phyloP scores from a whole-genome alignment of 2,329 filamentous ascomycete genomes.

The Xylariomycetidae sp. region DNA sequence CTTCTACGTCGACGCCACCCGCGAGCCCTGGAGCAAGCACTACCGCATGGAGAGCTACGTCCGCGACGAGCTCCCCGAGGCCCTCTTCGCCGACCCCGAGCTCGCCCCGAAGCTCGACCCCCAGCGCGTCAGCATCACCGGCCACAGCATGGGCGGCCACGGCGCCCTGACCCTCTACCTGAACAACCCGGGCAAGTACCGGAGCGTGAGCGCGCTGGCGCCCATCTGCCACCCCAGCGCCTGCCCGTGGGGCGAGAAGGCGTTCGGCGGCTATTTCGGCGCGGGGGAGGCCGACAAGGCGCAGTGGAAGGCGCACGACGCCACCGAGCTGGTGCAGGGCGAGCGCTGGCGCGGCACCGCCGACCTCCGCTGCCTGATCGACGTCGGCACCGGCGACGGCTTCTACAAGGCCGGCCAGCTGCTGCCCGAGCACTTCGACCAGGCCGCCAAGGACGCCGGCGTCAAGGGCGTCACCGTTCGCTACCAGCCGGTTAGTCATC shows the following conservation, averaged over 20 bases:
- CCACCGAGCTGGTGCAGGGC: conserved; percentile 76
- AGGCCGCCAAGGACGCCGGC: conserved; percentile 70
- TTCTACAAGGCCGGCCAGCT: conserved; percentile 95
- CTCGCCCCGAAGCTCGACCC: conserved; percentile 69
- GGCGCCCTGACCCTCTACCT: conserved; percentile 89
- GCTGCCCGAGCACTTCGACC: conserved; percentile 85
- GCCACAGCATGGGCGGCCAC: conserved; percentile 96
- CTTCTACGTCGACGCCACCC: conserved; percentile 88
- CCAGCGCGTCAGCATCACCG: conserved; percentile 71
- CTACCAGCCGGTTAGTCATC: conserved; percentile 63
- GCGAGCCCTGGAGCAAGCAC: conserved; percentile 63
- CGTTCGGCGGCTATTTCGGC: conserved; percentile 86
- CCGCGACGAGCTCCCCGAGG: conserved; percentile 74
- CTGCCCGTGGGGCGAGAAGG: conserved; percentile 94
- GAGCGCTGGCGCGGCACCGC: conserved; percentile 55
- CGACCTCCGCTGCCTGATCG: conserved; percentile 75
- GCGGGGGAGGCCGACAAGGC: conserved; percentile 47
- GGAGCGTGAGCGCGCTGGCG: conserved; percentile 82
- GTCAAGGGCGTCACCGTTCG: conserved; percentile 68
- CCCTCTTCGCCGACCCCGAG: conserved; percentile 54
- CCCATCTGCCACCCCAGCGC: conserved; percentile 81
- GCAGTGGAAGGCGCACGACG: conserved; percentile 85
- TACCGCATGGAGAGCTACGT: conserved; percentile 97
- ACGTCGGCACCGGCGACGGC: conserved; percentile 90
- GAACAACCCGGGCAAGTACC: conserved; percentile 85